Base-by-base conservation (phyloP, 768 basidiomycete species). In the Lentinula detonsa region DNA sequence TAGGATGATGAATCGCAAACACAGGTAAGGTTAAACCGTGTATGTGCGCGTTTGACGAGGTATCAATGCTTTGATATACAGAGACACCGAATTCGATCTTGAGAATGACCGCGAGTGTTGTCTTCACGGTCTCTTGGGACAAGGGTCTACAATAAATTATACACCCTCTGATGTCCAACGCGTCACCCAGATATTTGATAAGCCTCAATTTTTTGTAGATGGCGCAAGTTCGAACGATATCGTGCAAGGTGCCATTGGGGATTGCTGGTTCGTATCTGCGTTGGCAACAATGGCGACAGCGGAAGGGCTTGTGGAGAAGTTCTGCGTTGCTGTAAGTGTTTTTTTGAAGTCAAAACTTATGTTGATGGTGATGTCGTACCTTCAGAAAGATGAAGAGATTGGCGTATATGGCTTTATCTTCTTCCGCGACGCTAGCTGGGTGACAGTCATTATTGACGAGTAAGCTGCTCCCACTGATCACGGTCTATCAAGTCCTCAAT, bases 381-480 rank as follows among this genome's bases (percentile, higher is more conserved):
- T 62, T 3, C 60, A 83, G 80, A 72, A 78, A 11, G 79, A 83
- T 62, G 79, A 82, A 65, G 60, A 76, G 64, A 78, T 83, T 33
- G 83, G 83, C 2, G 75, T 85, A 4, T 85, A 85, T 62, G 84
- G 83, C 1, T 85, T 82, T 67, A 75, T 85, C 52, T 84, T 85
- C 68, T 82, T 78, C 68, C 72, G 81, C 2, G 83, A 84, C 66
- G 70, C 71, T 45, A 70, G 72, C 31, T 85, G 83, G 83, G 78
- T 79, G 11, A 72, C 76, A 11, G 75, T 85, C 7, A 76, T 85
- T 61, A 76, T 85, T 57, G 84, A 86, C 64, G 84, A 86, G 82
- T 84, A 61, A 43, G 81, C 72, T 6, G 6, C 58, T 28, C 34
- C 11, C 16, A 43, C 39, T 37, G 43, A 57, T 13, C 34, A 40